These are phyloP conservation scores for Candida dajiaensis DNA, from an alignment of 805 yeast species.

Conservation along the genomic window DNA sequence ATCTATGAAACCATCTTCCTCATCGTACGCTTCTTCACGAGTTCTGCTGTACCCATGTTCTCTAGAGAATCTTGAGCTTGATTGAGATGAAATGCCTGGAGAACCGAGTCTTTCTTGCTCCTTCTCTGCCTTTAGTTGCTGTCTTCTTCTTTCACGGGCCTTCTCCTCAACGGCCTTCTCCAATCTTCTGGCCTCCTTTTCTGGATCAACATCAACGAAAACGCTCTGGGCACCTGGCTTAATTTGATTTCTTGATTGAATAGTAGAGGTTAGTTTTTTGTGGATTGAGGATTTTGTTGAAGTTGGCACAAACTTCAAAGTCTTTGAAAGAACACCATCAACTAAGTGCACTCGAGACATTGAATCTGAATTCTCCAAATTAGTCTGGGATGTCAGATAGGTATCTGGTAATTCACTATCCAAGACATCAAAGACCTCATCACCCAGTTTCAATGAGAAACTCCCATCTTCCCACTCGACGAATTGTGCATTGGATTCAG, in stretches of 20 bases:
- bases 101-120: slow-evolving; percentile 57
- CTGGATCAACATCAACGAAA: slow-evolving; percentile 54
- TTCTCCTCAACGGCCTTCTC: slow-evolving; percentile 64
- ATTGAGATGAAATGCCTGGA: slow-evolving; percentile 23
- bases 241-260: slow-evolving; percentile 32
- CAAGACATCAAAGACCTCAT: slow-evolving; percentile 78
- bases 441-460: slow-evolving; percentile 77
- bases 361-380: slow-evolving; percentile 37
- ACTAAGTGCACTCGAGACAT: slow-evolving; percentile 23
- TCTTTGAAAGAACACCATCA: slow-evolving; percentile 55
- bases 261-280: slow-evolving; percentile 67
- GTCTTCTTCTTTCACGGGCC: slow-evolving; percentile 61
- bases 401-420: slow-evolving; percentile 62
- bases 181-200: slow-evolving; percentile 56
- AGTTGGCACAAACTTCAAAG: slow-evolving; percentile 78
- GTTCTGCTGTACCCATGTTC: slow-evolving; percentile 22
- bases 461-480: slow-evolving; percentile 95
- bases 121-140: slow-evolving; percentile 42
- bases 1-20: slow-evolving; percentile 26
- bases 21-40: slow-evolving; percentile 35
- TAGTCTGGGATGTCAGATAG: slow-evolving; percentile 52
- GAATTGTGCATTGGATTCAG: slow-evolving; percentile 85
- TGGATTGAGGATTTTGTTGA: slow-evolving; percentile 87
- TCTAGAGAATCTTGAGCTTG: slow-evolving; percentile 20
- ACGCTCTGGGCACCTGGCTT: slow-evolving; percentile 34